A percentile compares a stretch with the other conserved stretches of the same genome.
These are phyloP conservation scores for Taphrina wiesneri DNA, from an alignment of 1,139 yeast species.

Conservation along the genomic window DNA sequence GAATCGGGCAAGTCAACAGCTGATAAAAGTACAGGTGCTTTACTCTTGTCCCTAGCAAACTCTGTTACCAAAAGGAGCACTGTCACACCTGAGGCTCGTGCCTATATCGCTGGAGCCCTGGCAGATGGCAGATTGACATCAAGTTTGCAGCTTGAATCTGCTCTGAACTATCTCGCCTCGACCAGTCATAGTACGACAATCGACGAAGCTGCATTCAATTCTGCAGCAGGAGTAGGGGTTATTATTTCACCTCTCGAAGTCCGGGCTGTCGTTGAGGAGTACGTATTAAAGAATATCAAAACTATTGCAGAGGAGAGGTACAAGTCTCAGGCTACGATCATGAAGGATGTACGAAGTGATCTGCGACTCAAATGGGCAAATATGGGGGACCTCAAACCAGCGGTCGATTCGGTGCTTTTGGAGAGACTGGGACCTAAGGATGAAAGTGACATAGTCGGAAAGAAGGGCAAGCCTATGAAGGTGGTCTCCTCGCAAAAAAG, in stretches of 20 bases:
- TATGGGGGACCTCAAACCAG: constrained; percentile 80
- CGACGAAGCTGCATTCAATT: constrained; percentile 52
- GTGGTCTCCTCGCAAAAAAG: constrained; percentile 37
- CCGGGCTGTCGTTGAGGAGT: constrained; percentile 57
- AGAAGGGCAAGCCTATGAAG: constrained; percentile 57
- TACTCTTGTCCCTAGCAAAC: constrained; percentile 76
- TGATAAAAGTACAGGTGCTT: constrained; percentile 57
- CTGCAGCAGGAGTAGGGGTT: constrained; percentile 62
- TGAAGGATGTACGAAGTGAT: constrained; percentile 73
- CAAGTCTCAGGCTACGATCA: constrained; percentile 67
- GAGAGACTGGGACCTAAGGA: constrained; percentile 87
- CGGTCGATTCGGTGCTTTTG: constrained; percentile 72
- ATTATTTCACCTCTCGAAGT: constrained; percentile 68
- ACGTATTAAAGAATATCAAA: constrained; percentile 59
- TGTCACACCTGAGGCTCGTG: constrained; percentile 75
- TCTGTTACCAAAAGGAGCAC: constrained; percentile 69
- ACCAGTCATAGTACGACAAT: background rate
- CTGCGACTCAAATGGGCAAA: constrained; percentile 88
- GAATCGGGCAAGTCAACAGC: constrained; percentile 47
- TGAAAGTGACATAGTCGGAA: constrained; percentile 83
- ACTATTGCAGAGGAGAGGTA: constrained; percentile 73
- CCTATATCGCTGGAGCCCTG: constrained; percentile 46
- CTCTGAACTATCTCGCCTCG: background rate
- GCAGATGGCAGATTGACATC: constrained; percentile 7
- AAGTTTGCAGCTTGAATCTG: constrained; percentile 25